These are phyloP conservation scores for Wallacemonas sp. DNA, from an alignment of 208 protist species.

Conservation along the genomic window DNA sequence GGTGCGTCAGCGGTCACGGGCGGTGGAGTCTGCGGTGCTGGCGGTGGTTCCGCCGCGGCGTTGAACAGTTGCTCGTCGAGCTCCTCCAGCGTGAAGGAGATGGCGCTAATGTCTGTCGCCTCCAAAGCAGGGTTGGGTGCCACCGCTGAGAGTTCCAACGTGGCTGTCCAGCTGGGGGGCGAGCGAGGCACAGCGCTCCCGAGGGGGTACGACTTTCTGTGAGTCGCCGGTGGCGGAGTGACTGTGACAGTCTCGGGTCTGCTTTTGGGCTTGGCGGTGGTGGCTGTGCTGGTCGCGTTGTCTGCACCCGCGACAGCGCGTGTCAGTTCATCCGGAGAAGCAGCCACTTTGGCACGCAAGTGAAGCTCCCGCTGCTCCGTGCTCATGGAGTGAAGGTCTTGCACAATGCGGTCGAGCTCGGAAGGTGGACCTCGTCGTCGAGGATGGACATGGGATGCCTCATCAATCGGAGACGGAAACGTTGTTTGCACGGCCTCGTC, in stretches of 20 bases:
- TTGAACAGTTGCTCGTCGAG: conserved; percentile 71
- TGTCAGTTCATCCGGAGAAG: background rate
- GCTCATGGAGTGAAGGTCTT: conserved; percentile 1
- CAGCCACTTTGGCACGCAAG: conserved; percentile 2
- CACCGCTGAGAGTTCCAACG: background rate
- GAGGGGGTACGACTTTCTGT: background rate
- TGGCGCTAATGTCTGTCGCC: conserved; percentile 10
- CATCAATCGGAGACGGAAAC: conserved; percentile 1
- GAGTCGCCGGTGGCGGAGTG: background rate
- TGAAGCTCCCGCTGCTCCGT: conserved; percentile 3
- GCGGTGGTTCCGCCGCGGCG: conserved; percentile 3
- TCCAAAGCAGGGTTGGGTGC: background rate
- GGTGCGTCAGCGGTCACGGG: too few species aligned
- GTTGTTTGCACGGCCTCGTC: background rate
- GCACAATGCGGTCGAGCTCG: conserved; percentile 4
- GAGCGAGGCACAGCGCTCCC: background rate
- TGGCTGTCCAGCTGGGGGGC: conserved; percentile 4
- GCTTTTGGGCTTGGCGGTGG: background rate
- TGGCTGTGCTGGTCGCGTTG: background rate
- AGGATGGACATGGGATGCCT: background rate
- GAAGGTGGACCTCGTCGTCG: conserved; percentile 1
- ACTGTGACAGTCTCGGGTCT: background rate
- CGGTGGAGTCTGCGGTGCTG: background rate
- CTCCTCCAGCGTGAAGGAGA: conserved; percentile 80
- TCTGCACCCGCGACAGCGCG: background rate